Evolutionary conservation across 169 alveolate species (phyloP).

Genomic region (Babesia sp.): DNA sequence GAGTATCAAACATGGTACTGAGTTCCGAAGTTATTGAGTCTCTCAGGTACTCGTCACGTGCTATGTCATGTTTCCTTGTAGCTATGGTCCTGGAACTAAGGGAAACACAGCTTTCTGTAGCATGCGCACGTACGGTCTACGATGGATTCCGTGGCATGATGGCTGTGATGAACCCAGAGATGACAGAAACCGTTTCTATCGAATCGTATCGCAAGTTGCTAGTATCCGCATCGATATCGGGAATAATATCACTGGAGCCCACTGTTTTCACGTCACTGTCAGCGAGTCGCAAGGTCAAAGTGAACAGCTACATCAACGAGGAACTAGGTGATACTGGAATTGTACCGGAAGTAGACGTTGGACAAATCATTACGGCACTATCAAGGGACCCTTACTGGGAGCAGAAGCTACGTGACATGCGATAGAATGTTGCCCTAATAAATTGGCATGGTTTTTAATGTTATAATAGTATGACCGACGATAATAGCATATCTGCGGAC

Average conservation of each 20-base stretch:
- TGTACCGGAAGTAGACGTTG: constrained; percentile 50
- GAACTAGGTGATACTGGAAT: constrained; percentile 64
- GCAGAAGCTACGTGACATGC: constrained; percentile 41
- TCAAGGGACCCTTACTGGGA: constrained; percentile 69
- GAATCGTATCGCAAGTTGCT: constrained; percentile 66
- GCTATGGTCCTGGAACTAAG: constrained; percentile 67
- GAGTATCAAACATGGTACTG: constrained; percentile 70
- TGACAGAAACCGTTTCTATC: constrained; percentile 47
- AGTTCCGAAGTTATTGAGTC: constrained; percentile 72
- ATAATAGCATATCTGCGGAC: no score
- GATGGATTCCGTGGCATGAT: constrained; percentile 69
- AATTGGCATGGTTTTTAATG: no score
- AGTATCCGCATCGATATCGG: constrained; percentile 59
- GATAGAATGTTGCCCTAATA: no score
- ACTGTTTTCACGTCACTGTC: constrained; percentile 59
- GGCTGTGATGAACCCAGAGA: constrained; percentile 66
- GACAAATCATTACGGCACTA: constrained; percentile 59
- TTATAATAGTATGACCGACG: no score
- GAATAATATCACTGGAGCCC: constrained; percentile 72
- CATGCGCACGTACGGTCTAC: constrained; percentile 67
- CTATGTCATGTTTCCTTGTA: constrained; percentile 68
- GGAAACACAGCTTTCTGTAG: constrained; percentile 66
- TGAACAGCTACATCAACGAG: constrained; percentile 32
- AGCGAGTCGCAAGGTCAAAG: constrained; percentile 13
- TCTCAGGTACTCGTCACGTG: constrained; percentile 64